These are phyloP conservation scores for Trichoderma polysporum DNA, from an alignment of 2,329 filamentous ascomycete species.

Conservation along the genomic window DNA sequence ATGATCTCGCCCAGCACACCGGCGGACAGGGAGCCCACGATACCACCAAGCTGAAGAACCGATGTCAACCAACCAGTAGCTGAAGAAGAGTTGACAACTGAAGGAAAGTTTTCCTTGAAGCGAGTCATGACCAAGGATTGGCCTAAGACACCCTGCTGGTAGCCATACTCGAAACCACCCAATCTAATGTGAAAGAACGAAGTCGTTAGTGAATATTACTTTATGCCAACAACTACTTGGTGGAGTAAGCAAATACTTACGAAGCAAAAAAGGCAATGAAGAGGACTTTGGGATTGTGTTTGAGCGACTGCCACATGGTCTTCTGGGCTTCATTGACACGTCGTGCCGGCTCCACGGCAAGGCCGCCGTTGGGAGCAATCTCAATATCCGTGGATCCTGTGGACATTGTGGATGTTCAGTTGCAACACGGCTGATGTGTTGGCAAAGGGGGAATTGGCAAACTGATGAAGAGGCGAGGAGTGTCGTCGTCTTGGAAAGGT, in stretches of 20 bases:
- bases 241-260: slow-evolving; percentile 27
- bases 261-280: slow-evolving; percentile 43
- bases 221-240: background rate
- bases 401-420: slow-evolving; percentile 14
- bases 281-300: slow-evolving; percentile 38
- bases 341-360: slow-evolving; percentile 24
- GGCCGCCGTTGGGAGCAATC: slow-evolving; percentile 11
- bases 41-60: slow-evolving; percentile 74
- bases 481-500: background rate
- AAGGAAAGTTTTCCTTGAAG: slow-evolving; percentile 50
- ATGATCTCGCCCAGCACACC: slow-evolving; percentile 69
- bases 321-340: slow-evolving; percentile 21
- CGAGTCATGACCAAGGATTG: slow-evolving; percentile 54
- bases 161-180: slow-evolving; percentile 53
- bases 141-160: slow-evolving; percentile 55
- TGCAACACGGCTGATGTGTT: background rate
- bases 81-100: slow-evolving; percentile 45
- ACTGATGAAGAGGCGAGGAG: background rate
- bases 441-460: background rate
- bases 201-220: background rate
- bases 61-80: slow-evolving; percentile 60
- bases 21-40: slow-evolving; percentile 68
- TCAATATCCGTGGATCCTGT: slow-evolving; percentile 21
- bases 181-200: slow-evolving; percentile 34
- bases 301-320: slow-evolving; percentile 32